Base-by-base conservation (phyloP, 768 basidiomycete genomes). In the Trametes sanguinea region DNA sequence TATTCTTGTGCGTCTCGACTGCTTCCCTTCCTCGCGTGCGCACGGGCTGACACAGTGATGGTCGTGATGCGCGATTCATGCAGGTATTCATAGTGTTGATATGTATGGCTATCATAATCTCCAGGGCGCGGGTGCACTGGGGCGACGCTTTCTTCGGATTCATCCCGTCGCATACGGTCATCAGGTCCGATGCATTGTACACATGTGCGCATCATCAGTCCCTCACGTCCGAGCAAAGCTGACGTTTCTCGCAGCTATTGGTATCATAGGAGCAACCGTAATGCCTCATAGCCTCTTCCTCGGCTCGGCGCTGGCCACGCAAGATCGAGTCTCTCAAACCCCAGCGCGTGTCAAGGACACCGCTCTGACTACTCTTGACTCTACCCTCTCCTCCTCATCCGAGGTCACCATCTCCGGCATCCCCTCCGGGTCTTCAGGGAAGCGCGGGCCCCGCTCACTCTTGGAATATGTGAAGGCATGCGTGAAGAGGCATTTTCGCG, bases 221-320 rank as follows among this genome's bases (percentile, higher is more conserved):
- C 72, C 55, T 73, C 73, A 48, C 65, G 69, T 58, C n/a, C 46
- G 11, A 47, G 52, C 22, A 6, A 45, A 17, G 40, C 57, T 50
- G 27, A 29, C 29, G 10, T 37, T 33, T 50, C 30, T 35, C n/a
- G 11, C 53, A 87, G 85, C 87, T 33, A 84, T 90, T 56, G 89
- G 89, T 40, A 86, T 92, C 52, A 69, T 90, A 1, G 88, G 90
- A 33, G 92, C 93, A 1, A 97, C 93, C 2, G 88, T 94, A 61
- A 95, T 95, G 94, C 94, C 94, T 0, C 94, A 95, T 73, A 89
- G 88, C 61, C 79, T 97, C n/a, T 94, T 91, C 78, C 80, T 97
- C 14, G 95, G 94, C 5, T 93, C 92, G 2, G 84, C 86, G 33
- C 83, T 97, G 4, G 88, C 93, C 2, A 94, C 92, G 0, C 90